Evolutionary conservation across 2,329 filamentous ascomycete species (phyloP).

Genomic region (Aspergillus udagawae): DNA sequence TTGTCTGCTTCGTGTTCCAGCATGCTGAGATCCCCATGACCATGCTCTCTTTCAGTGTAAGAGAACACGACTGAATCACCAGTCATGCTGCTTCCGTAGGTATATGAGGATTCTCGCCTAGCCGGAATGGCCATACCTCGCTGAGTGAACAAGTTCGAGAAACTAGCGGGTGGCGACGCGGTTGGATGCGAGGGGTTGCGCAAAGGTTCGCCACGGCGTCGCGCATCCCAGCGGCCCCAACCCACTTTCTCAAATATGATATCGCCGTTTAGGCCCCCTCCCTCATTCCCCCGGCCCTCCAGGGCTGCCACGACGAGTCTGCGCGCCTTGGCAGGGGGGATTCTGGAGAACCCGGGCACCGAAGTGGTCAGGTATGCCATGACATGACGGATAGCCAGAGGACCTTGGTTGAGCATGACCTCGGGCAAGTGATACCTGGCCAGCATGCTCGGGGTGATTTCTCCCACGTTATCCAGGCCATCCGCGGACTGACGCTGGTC

Average conservation of each 20-base stretch:
- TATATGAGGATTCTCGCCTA: conserved; percentile 33
- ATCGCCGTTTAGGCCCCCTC: conserved; percentile 54
- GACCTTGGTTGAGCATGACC: conserved; percentile 84
- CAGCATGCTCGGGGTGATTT: conserved; percentile 79
- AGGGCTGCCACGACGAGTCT: conserved; percentile 88
- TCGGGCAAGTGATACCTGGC: conserved; percentile 86
- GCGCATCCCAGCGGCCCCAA: conserved; percentile 94
- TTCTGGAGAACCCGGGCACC: conserved; percentile 86
- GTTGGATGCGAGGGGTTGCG: conserved; percentile 25
- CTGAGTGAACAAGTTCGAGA: conserved; percentile 43
- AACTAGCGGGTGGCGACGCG: conserved; percentile 50
- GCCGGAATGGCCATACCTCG: conserved; percentile 47
- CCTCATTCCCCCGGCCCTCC: conserved; percentile 67
- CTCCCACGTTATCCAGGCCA: conserved; percentile 67
- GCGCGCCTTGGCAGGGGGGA: conserved; percentile 83
- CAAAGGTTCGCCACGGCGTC: conserved; percentile 60
- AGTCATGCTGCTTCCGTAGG: conserved; percentile 59
- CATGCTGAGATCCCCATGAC: conserved; percentile 59
- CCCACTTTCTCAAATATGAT: conserved; percentile 83
- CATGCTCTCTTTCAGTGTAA: conserved; percentile 61
- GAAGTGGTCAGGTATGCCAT: conserved; percentile 92
- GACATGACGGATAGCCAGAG: conserved; percentile 89
- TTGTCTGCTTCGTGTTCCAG: conserved; percentile 85
- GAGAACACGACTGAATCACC: conserved; percentile 73
- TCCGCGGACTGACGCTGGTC: conserved; percentile 43